phyloP scores from a whole-genome alignment of 192 early-diverging fungal genomes.

The Umbelopsis ramanniana region DNA sequence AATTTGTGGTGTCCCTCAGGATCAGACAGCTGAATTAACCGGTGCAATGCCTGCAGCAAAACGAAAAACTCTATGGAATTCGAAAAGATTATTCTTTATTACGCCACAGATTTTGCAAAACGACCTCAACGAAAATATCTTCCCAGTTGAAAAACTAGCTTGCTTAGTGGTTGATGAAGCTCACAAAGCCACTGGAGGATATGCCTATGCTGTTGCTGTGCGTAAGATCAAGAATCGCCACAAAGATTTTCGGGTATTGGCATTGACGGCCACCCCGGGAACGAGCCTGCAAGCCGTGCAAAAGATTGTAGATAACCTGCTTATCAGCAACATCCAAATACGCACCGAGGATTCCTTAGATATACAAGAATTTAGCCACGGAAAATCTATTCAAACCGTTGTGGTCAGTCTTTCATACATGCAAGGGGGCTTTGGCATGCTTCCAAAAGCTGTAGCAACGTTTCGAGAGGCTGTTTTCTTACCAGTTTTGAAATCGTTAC shows the following conservation, averaged over 20 bases:
- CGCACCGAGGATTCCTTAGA: constrained; percentile 90
- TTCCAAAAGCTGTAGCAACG: constrained; percentile 7
- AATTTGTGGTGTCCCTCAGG: constrained; percentile 76
- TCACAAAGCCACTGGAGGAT: constrained; percentile 83
- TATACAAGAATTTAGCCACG: constrained; percentile 73
- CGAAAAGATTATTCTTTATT: constrained; percentile 79
- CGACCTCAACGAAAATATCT: constrained; percentile 71
- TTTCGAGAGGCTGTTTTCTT: constrained; percentile 17
- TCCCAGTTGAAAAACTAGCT: constrained; percentile 66
- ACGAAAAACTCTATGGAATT: constrained; percentile 62
- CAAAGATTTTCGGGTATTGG: constrained; percentile 74
- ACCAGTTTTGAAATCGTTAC: constrained; percentile 38
- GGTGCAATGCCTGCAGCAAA: constrained; percentile 55
- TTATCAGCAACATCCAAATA: constrained; percentile 80
- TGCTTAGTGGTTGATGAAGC: constrained; percentile 92
- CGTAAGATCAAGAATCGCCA: constrained; percentile 53
- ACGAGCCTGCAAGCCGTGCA: constrained; percentile 71
- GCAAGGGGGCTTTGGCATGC: constrained; percentile 33
- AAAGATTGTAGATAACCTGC: constrained; percentile 73
- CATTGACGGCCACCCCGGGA: constrained; percentile 89
- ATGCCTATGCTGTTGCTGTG: constrained; percentile 82
- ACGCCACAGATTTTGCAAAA: constrained; percentile 91
- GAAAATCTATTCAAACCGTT: constrained; percentile 66
- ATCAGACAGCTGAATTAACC: constrained; percentile 67
- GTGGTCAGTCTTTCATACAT: constrained; percentile 64